Conservation (phyloP, 306 rosid species). For the Citrullus amarus region DNA sequence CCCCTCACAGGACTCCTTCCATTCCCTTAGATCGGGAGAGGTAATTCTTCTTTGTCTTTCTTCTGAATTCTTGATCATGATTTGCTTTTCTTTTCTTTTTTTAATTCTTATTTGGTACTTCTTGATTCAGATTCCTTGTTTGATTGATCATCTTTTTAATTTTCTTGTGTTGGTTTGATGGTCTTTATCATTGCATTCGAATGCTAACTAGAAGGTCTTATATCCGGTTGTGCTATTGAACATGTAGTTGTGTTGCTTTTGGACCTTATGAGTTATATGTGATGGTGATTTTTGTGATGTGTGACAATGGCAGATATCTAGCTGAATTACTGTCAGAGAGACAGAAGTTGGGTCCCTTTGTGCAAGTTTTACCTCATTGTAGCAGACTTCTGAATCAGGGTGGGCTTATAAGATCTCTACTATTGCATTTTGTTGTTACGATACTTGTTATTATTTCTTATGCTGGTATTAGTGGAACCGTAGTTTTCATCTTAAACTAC, state of each 20-base stretch:
- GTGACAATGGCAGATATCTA: conserved; percentile 44
- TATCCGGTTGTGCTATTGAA: neutral
- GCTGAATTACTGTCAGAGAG: conserved; percentile 65
- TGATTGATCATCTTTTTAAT: neutral
- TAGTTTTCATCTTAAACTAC: neutral
- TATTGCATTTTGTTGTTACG: neutral
- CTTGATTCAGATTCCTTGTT: neutral
- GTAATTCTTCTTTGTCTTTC: conserved; percentile 10
- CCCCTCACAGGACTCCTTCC: conserved; percentile 58
- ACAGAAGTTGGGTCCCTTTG: conserved; percentile 71
- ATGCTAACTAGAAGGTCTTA: neutral
- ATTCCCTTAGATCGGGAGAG: conserved; percentile 68
- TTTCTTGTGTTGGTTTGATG: neutral
- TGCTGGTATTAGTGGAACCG: neutral
- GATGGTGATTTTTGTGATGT: neutral
- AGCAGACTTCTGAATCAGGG: conserved; percentile 74
- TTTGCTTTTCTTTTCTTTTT: neutral
- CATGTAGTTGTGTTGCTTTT: neutral
- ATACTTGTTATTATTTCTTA: neutral
- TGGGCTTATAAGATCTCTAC: conserved; percentile 4
- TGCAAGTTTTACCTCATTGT: conserved; percentile 67
- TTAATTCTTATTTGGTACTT: neutral
- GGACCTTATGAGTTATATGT: neutral
- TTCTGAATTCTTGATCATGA: neutral
- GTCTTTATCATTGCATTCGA: neutral